Conservation (phyloP, 495 filamentous ascomycete species). For the Bryoglossum gracile region DNA sequence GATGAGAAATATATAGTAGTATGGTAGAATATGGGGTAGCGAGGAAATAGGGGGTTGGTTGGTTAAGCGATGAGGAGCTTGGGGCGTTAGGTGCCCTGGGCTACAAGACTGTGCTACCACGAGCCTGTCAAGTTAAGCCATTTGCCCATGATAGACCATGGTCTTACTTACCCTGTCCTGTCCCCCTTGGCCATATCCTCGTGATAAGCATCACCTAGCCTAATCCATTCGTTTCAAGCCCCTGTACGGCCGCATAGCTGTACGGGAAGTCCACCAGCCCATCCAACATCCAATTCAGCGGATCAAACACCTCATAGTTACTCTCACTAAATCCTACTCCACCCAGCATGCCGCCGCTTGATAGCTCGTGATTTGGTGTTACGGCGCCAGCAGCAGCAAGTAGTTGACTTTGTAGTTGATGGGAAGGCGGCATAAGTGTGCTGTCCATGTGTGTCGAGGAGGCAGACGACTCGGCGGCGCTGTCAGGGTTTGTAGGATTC, state of each 20-base stretch:
- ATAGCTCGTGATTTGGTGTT: conserved; percentile 16
- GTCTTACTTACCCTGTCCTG: too few species aligned
- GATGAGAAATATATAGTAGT: too few species aligned
- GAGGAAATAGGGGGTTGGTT: too few species aligned
- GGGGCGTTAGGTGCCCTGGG: too few species aligned
- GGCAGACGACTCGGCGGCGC: conserved; percentile 63
- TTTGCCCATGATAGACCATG: too few species aligned
- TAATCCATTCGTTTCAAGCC: conserved; percentile 22
- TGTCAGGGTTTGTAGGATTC: conserved; percentile 81
- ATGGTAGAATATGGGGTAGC: too few species aligned
- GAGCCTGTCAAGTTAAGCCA: too few species aligned
- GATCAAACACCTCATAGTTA: conserved; percentile 46
- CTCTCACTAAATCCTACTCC: conserved; percentile 24
- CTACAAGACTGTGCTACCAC: too few species aligned
- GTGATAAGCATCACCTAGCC: conserved; percentile 2
- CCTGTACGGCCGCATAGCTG: conserved; percentile 33
- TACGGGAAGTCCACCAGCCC: conserved; percentile 76
- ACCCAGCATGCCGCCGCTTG: conserved; percentile 16
- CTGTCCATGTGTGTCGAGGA: conserved; percentile 51
- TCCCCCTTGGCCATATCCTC: too few species aligned
- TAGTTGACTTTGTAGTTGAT: conserved; percentile 25
- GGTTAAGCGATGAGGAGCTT: too few species aligned
- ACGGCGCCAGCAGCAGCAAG: conserved; percentile 14
- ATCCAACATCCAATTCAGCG: conserved; percentile 85
- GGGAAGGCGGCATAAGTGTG: conserved; percentile 40